Evolutionary conservation across 306 rosid species (phyloP).

Genomic region (Trichosanthes cucumerina): DNA sequence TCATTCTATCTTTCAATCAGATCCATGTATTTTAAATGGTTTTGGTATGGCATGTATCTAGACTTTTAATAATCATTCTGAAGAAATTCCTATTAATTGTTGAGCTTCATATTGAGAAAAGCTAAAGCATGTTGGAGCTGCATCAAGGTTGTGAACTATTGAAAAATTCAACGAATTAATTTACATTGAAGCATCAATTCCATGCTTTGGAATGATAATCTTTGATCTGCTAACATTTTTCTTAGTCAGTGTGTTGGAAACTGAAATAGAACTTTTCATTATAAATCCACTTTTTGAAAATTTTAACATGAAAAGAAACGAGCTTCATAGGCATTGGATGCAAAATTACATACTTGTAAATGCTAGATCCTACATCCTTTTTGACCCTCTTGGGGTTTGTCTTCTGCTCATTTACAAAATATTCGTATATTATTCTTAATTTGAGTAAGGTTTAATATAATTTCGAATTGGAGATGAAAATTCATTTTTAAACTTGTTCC

Average conservation of each 20-base stretch:
- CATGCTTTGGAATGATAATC: background rate
- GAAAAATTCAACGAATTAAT: background rate
- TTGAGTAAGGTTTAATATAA: background rate
- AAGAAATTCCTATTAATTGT: background rate
- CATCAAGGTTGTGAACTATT: background rate
- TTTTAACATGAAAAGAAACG: background rate
- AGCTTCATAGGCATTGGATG: background rate
- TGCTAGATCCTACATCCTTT: background rate
- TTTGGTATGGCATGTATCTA: background rate
- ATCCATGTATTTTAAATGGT: background rate
- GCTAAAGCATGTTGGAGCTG: background rate
- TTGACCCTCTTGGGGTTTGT: background rate
- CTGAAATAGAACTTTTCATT: background rate
- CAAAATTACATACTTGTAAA: background rate
- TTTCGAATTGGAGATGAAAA: conserved; percentile 9
- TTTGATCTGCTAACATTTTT: background rate
- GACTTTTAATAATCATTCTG: background rate
- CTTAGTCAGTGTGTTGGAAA: background rate
- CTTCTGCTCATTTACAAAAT: conserved; percentile 5
- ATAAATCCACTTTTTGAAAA: background rate
- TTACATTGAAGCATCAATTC: background rate
- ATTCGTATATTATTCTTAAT: background rate
- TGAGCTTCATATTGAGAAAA: background rate
- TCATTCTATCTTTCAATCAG: background rate
- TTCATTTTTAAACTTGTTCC: conserved; percentile 20